phyloP scores from a whole-genome alignment of 306 rosid species.

The Arachis hypogaea region DNA sequence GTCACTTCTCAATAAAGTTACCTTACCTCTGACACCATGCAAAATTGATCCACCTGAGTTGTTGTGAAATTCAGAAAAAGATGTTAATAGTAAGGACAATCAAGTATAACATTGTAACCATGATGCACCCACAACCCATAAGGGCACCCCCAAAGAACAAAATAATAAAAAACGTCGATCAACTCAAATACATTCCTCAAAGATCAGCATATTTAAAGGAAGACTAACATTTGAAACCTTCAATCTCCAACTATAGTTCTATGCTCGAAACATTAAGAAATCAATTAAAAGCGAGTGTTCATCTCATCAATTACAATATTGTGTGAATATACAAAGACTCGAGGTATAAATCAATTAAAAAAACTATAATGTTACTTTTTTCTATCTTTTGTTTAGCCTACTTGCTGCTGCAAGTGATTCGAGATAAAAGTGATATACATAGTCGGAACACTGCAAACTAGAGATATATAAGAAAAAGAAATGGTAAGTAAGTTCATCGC shows the following conservation, averaged over 20 bases:
- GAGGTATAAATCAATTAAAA: not conserved
- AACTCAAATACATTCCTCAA: too few species aligned
- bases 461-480: not conserved
- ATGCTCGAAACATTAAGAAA: constrained; percentile 25
- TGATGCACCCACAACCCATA: too few species aligned
- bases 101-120: too few species aligned
- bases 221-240: constrained; percentile 23
- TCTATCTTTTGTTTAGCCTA: not conserved
- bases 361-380: not conserved
- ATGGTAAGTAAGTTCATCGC: not conserved
- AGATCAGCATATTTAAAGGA: not conserved
- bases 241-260: constrained; percentile 5
- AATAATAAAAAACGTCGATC: too few species aligned
- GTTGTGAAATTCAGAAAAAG: too few species aligned
- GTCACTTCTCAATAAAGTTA: constrained; percentile 10
- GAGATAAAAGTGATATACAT: constrained; percentile 9
- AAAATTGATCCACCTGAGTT: too few species aligned
- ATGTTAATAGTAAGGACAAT: too few species aligned
- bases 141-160: too few species aligned
- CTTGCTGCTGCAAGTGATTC: not conserved
- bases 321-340: not conserved
- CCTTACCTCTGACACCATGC: not conserved
- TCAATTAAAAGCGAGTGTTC: constrained; percentile 7
- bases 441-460: not conserved
- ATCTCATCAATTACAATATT: not conserved